Evolutionary conservation across 805 yeast genomes (phyloP), one percentile per base, ranked within the genome.

Genomic region (Pichia sporocuriosa): DNA sequence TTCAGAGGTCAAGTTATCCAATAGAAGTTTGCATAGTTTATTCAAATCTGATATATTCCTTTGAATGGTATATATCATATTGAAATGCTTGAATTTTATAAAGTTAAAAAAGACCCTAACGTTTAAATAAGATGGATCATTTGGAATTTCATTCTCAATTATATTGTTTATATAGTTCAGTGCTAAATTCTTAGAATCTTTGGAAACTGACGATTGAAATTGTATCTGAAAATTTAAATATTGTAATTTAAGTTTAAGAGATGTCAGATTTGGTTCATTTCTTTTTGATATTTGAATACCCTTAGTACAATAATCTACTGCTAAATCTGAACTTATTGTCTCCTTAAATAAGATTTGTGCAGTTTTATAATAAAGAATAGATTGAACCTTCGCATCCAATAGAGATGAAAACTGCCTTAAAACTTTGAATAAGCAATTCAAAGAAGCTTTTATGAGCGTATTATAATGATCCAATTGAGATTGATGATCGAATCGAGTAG

Each of bases 301-400:
- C 55, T 53, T 52, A 16, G 44, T 40, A 35, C 60, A 53, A 36
- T 53, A 65, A 10, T 62, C 64, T 13, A 68, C 68, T 0, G 79
- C 79, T 29, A 57, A 47, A 23, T 63, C 63, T 15, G 57, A 47
- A 46, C 66, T 65, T 3, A 55, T 56, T 0, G 78, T 73, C 42
- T 75, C 79, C 21, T 46, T 45, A 35, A 63, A 61, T 39, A 67
- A 61, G 4, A 71, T 36, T 11, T 51, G 51, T 0, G 75, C 67
- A 9, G 73, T 47, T 31, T 59, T 59, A 39, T 62, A 65, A 32
- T 61, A 59, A 0, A 69, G 48, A 2, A 49, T 37, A 42, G 65
- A 63, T 39, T 66, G 68, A 16, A 57, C 37, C 13, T 46, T 49
- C 0, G 70, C 62, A 29, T 59, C 52, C 13, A 75, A 43, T 2